Evolutionary conservation across 169 alveolate genomes (phyloP), one percentile per base, ranked within the genome.

Genomic region (Toxoplasma gondii): DNA sequence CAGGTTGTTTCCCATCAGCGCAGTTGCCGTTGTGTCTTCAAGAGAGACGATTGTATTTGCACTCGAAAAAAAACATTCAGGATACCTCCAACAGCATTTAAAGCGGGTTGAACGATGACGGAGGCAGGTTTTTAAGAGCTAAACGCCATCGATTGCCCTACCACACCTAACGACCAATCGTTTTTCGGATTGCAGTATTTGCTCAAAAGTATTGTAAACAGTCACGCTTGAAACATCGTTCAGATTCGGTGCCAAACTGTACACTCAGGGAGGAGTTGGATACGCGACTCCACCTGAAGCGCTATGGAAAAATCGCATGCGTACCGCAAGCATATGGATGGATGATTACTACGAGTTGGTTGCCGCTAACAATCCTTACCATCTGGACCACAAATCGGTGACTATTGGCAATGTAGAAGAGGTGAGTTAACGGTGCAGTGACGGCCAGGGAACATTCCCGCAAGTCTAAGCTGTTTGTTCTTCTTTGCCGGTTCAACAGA

Each of bases 261-360:
- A 17, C 58, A 17, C 58, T 36, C n/a, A 95, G 95, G 95, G 95
- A 70, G 97, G 97, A 16, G 92, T 88, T 34, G 97, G 97, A 5
- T 95, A 95, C 69, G 36, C 41, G 67, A 54, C 95, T 67, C 97
- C 96, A 7, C 94, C 94, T 22, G 88, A 93, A 34, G 82, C 92
- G 53, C 88, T 96, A 38, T 94, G 96, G 97, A 49, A 74, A 38
- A 96, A 96, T 64, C 94, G 97, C 54, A 88, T 94, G 27, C 95
- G 97, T 7, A 94, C 97, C 0, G 97, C 97, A 10, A 41, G 88
- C 70, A 88, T 88, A 1, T 96, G 97, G 97, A 84, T 96, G 95
- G 97, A 90, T 41, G 96, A 94, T 38, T 96, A 94, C 78, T 93
- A 88, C 87, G 92, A 93, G 44, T 38, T 96, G n/a, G 95, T 96